A percentile compares a stretch with the other conserved stretches of the same genome.
Conservation (phyloP, 768 basidiomycete genomes). For the Auricularia cornea region DNA sequence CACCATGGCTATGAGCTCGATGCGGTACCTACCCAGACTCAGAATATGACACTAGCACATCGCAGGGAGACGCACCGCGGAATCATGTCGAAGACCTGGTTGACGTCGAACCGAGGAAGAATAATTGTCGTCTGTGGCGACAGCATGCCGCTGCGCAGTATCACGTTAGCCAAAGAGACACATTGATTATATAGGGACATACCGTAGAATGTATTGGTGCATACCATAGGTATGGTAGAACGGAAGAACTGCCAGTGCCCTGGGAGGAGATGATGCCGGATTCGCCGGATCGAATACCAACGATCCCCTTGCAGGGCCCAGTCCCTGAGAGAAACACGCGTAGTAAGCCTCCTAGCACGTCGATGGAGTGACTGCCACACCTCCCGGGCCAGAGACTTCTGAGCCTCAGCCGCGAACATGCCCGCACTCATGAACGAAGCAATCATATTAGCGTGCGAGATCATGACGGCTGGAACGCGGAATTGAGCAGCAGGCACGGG, state of each 20-base stretch:
- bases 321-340: no score
- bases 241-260: slow-evolving; percentile 52
- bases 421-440: slow-evolving; percentile 34
- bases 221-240: slow-evolving; percentile 62
- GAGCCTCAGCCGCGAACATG: slow-evolving; percentile 20
- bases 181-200: not conserved
- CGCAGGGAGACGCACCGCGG: slow-evolving; percentile 40
- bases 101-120: slow-evolving; percentile 52
- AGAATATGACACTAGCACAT: slow-evolving; percentile 5
- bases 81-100: slow-evolving; percentile 43
- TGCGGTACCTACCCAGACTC: slow-evolving; percentile 38
- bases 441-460: slow-evolving; percentile 57
- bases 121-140: slow-evolving; percentile 42
- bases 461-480: slow-evolving; percentile 48
- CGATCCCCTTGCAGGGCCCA: no score
- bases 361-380: no score
- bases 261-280: no score
- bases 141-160: slow-evolving; percentile 21
- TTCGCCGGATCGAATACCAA: not conserved
- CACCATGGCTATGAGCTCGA: slow-evolving; percentile 42
- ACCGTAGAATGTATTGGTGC: slow-evolving; percentile 37
- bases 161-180: no score
- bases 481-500: not conserved
- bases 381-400: not conserved
- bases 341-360: no score